Evolutionary conservation across 257 asterid species (phyloP).

Genomic region (Haberlea rhodopensis): DNA sequence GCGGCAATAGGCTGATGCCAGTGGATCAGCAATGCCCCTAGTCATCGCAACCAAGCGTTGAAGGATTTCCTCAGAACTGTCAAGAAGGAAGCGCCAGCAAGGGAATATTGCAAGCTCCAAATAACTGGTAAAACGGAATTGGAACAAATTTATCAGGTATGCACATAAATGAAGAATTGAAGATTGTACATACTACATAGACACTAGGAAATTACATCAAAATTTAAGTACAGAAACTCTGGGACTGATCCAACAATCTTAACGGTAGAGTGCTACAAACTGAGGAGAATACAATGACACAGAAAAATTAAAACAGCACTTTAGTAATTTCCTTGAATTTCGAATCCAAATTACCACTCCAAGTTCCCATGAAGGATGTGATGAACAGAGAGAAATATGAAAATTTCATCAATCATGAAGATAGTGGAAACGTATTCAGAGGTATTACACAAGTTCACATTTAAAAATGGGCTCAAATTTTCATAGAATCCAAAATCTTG

Average conservation of each 20-base stretch:
- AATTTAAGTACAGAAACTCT: constrained; percentile 17
- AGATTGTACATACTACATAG: constrained; percentile 4
- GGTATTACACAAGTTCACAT: constrained; percentile 8
- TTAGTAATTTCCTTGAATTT: constrained; percentile 8
- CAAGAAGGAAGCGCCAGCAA: constrained; percentile 74
- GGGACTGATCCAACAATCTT: constrained; percentile 12
- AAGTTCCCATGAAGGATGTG: constrained; percentile 9
- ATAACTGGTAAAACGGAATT: constrained; percentile 47
- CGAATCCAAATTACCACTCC: constrained; percentile 12
- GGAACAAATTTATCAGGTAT: constrained; percentile 23
- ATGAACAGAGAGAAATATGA: constrained; percentile 21
- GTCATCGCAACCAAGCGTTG: constrained; percentile 74
- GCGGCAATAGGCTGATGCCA: constrained; percentile 75
- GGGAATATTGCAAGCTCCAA: constrained; percentile 80
- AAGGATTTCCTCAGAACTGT: constrained; percentile 52
- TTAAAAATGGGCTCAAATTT: constrained; percentile 5
- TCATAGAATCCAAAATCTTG: neutral
- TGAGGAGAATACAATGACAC: neutral
- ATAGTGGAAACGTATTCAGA: neutral
- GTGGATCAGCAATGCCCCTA: constrained; percentile 87
- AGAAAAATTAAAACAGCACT: neutral
- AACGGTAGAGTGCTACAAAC: constrained; percentile 13
- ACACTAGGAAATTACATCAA: neutral
- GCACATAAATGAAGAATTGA: constrained; percentile 17
- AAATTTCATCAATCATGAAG: neutral